Evolutionary conservation across 2,329 filamentous ascomycete species (phyloP), one percentile per base, ranked within the genome.

Genomic region (Ascochyta rabiei): DNA sequence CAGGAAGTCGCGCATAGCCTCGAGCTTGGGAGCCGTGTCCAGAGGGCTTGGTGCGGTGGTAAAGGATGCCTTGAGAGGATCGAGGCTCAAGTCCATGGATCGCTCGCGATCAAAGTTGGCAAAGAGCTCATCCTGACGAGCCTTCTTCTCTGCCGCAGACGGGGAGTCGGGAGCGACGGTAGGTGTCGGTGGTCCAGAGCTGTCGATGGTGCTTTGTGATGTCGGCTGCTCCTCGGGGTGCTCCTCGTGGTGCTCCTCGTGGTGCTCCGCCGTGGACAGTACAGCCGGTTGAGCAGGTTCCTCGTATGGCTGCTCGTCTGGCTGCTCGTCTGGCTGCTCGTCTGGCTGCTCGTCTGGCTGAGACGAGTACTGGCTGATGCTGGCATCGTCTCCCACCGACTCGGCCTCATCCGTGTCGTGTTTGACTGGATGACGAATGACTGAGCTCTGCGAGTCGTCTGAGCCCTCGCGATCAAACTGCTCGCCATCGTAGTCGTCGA

Each of bases 71-170:
- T 85, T 82, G 64, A 84, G 85, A 9, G 82, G 78, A 47, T 79
- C 75, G 55, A 87, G 77, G 33, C 81, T 80, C 26, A 86, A 73
- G 43, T 83, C 78, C 70, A 84, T 82, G 48, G 84, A 81, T 40
- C 80, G 77, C 10, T 79, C 75, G 16, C 52, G 35, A 31, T 82
- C 73, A 61, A 84, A 79, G 15, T 77, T 77, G 24, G 74, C 68
- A 60, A 84, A 82, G 40, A 84, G 67, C 34, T 77, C 76, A 53
- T 77, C 74, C 28, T 70, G 68, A 8, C 74, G 68, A 7, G 60
- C 62, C 39, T 65, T 66, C 56, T 64, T 62, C 47, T 70, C 57
- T 49, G 71, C 57, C 31, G 71, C 64, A 31, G 72, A 58, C 13
- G 70, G 66, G 19, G 67, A 67, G 37, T 61, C 58, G 28, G 63